phyloP scores from a whole-genome alignment of 2,329 filamentous ascomycete genomes.

The Penicillium verrucosum region DNA sequence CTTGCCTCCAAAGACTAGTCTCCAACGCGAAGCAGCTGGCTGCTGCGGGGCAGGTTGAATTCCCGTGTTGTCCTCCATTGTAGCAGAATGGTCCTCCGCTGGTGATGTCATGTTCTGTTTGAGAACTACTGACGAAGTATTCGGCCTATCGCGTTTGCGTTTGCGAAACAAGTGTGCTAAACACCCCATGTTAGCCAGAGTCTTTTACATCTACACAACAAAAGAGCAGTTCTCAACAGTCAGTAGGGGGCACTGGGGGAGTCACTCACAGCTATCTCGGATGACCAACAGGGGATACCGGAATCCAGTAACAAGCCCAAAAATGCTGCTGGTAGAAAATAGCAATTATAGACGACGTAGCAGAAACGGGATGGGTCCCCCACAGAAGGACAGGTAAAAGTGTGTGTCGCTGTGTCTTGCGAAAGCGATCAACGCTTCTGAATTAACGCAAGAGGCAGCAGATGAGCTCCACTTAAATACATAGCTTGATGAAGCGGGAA shows the following conservation, averaged over 20 bases:
- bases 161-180: not conserved
- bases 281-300: not conserved
- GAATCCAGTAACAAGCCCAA: not conserved
- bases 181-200: not conserved
- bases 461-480: conserved; percentile 1
- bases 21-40: conserved; percentile 17
- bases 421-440: conserved; percentile 16
- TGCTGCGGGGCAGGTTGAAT: not conserved
- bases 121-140: not conserved
- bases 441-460: conserved; percentile 14
- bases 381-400: not conserved
- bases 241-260: not conserved
- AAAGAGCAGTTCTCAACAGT: not conserved
- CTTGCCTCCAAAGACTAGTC: conserved; percentile 14
- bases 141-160: not conserved
- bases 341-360: not conserved
- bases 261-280: not conserved
- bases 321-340: not conserved
- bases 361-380: not conserved
- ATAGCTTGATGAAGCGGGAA: conserved; percentile 9
- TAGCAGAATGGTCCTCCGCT: not conserved
- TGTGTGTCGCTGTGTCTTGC: not conserved
- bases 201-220: not conserved
- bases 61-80: not conserved
- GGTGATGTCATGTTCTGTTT: conserved; percentile 7